phyloP scores from a whole-genome alignment of 352 stramenopile genomes.

The Phytopythium oedochilum region DNA sequence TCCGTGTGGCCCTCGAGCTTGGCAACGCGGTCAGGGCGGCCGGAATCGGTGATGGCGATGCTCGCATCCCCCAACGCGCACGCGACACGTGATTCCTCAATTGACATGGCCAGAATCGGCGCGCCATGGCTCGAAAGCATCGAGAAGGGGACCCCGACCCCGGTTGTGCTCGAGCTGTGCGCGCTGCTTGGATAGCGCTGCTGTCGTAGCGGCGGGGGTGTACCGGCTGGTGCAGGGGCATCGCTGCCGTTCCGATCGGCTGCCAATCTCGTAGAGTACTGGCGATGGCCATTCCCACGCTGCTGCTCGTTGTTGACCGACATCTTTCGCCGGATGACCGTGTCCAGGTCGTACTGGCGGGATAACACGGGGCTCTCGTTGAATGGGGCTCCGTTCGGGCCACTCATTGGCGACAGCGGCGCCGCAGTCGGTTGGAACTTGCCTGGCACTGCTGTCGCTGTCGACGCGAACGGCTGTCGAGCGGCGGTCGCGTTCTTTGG shows the following conservation, averaged over 20 bases:
- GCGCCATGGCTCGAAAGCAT: conserved; percentile 14
- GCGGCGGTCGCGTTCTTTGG: conserved; percentile 11
- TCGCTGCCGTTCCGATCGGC: no score
- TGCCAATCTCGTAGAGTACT: no score
- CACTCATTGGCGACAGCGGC: background rate
- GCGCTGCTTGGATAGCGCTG: background rate
- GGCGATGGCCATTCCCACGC: background rate
- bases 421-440: background rate
- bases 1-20: conserved; percentile 56
- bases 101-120: conserved; percentile 54
- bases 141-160: conserved; percentile 1
- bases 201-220: background rate
- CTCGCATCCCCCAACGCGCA: conserved; percentile 41
- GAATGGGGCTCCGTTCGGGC: conserved; percentile 3
- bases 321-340: conserved; percentile 77
- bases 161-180: background rate
- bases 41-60: conserved; percentile 36
- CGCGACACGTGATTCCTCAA: conserved; percentile 37
- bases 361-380: conserved; percentile 35
- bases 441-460: background rate
- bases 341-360: conserved; percentile 73
- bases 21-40: conserved; percentile 23
- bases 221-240: background rate
- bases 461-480: background rate
- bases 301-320: conserved; percentile 39